Evolutionary conservation across 345 rosid genomes (phyloP).

Genomic region (Eucalyptus shirleyi): DNA sequence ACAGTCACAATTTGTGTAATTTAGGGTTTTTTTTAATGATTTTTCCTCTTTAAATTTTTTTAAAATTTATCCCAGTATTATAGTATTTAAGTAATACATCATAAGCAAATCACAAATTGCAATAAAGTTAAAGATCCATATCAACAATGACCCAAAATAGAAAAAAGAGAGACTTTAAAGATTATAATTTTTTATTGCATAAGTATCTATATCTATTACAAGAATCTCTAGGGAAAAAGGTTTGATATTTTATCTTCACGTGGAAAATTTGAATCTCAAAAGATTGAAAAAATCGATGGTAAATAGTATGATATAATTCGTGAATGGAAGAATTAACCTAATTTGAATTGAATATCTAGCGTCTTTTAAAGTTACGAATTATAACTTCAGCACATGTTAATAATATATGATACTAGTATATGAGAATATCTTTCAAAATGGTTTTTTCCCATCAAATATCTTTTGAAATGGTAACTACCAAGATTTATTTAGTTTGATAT

Average conservation of each 20-base stretch:
- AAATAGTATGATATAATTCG: not conserved
- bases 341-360: not conserved
- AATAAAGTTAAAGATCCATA: not conserved
- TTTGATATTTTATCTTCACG: not conserved
- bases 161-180: not conserved
- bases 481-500: not conserved
- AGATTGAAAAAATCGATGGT: not conserved
- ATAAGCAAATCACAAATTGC: not conserved
- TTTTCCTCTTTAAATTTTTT: too few species aligned
- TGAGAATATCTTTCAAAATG: not conserved
- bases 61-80: fast-evolving
- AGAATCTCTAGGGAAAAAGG: not conserved
- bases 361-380: not conserved
- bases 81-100: not conserved
- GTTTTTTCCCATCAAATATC: fast-evolving
- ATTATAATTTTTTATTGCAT: not conserved
- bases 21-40: not conserved
- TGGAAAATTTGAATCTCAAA: not conserved
- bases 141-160: not conserved
- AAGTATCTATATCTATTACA: not conserved
- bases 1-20: not conserved
- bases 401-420: not conserved
- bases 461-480: not conserved
- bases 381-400: not conserved
- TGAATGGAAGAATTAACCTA: not conserved